phyloP scores from a whole-genome alignment of 2,329 filamentous ascomycete genomes.

The Phialophora chinensis region DNA sequence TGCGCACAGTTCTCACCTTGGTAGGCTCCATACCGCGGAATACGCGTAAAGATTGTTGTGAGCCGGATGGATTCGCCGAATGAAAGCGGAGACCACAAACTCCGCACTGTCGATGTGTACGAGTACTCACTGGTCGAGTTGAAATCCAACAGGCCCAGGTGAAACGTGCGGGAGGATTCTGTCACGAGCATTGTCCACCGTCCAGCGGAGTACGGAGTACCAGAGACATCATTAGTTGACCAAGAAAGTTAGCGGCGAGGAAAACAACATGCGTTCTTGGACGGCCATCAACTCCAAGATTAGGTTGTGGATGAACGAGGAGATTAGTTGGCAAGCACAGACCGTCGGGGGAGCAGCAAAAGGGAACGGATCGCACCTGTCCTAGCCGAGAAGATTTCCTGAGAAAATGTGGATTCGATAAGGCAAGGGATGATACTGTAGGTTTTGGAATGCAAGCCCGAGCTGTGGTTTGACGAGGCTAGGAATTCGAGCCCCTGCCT shows the following conservation, averaged over 20 bases:
- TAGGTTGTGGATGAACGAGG: not conserved
- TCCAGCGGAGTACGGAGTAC: not conserved
- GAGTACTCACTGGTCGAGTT: no score
- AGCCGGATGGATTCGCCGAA: not conserved
- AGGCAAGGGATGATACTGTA: not conserved
- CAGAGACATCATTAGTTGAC: not conserved
- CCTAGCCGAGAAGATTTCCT: conserved; percentile 2
- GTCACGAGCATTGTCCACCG: not conserved
- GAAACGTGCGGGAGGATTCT: not conserved
- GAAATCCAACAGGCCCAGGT: no score
- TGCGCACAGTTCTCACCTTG: not conserved
- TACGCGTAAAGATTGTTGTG: no score
- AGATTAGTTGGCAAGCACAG: not conserved
- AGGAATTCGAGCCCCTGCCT: not conserved
- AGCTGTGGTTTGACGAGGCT: not conserved
- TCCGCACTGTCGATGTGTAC: not conserved
- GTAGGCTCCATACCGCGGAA: not conserved
- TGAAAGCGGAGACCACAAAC: not conserved
- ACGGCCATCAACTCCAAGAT: not conserved
- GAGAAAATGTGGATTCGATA: not conserved
- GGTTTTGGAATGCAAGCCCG: conserved; percentile 2
- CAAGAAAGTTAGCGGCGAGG: no score
- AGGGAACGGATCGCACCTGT: conserved; percentile 5
- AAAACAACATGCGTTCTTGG: not conserved
- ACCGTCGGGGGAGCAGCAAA: no score